Conservation (phyloP, 768 basidiomycete genomes). For the Tricholoma bakamatsutake region DNA sequence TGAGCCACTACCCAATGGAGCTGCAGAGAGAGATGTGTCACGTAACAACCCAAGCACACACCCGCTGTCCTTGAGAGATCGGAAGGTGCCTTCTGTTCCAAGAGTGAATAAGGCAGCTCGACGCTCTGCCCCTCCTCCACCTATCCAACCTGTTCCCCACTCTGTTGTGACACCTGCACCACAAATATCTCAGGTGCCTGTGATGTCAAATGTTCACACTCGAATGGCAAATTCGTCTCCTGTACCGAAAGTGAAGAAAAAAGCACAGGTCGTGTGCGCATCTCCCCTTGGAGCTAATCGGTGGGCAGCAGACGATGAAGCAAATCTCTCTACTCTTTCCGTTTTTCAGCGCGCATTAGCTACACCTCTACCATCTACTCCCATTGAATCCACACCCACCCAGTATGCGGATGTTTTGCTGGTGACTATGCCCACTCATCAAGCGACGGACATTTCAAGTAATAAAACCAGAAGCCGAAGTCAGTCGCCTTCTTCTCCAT, state of each 20-base stretch:
- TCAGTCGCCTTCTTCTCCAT: not conserved
- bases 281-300: conserved; percentile 26
- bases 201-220: not conserved
- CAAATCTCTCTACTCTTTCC: conserved; percentile 11
- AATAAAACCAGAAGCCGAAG: not conserved
- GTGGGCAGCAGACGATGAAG: conserved; percentile 9
- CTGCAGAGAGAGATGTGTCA: not conserved
- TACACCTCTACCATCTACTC: conserved; percentile 34
- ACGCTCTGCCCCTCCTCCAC: conserved; percentile 14
- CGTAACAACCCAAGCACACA: conserved; percentile 3
- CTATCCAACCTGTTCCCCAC: conserved; percentile 12
- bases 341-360: conserved; percentile 29
- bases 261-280: conserved; percentile 13
- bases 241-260: conserved; percentile 16
- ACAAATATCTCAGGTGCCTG: not conserved
- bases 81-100: conserved; percentile 21
- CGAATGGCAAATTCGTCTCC: conserved; percentile 23
- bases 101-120: conserved; percentile 20
- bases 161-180: conserved; percentile 25
- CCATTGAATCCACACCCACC: conserved; percentile 16
- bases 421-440: not conserved
- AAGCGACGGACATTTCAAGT: not conserved
- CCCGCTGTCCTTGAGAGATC: conserved; percentile 19
- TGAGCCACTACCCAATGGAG: not conserved
- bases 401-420: not conserved